These are phyloP conservation scores for Pyrrhoderma lamaoense DNA, from an alignment of 1,284 basidiomycete species.

Conservation along the genomic window DNA sequence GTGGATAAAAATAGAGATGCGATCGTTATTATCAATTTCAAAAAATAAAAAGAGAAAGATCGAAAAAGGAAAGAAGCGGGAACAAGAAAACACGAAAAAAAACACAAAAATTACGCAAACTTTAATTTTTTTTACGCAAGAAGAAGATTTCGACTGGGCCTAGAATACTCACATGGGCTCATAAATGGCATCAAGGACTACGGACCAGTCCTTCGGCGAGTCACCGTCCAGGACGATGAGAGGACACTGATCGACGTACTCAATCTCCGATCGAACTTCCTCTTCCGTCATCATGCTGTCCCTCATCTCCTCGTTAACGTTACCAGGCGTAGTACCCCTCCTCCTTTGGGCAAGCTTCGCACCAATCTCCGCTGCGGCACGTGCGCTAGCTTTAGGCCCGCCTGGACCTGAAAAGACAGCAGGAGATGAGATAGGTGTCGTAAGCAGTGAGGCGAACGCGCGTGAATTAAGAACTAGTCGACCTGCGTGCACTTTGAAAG, in stretches of 20 bases:
- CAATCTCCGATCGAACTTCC: slow-evolving; percentile 22
- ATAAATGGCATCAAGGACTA: slow-evolving; percentile 30
- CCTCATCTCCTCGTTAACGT: neutral
- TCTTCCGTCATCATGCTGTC: neutral
- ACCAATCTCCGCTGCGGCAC: slow-evolving; percentile 8
- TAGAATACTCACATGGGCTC: slow-evolving; percentile 25
- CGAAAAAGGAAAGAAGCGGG: neutral
- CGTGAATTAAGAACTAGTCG: slow-evolving; percentile 20
- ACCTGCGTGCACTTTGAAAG: slow-evolving; percentile 27
- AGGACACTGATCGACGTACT: slow-evolving; percentile 28
- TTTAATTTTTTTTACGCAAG: too few relatives aligned
- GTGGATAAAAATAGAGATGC: too few relatives aligned
- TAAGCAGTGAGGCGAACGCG: slow-evolving; percentile 7
- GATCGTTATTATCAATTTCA: too few relatives aligned
- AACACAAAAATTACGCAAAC: too few relatives aligned
- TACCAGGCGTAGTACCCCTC: neutral
- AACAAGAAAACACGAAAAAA: neutral
- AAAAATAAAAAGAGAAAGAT: neutral
- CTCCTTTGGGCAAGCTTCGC: neutral
- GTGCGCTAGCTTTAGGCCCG: slow-evolving; percentile 2
- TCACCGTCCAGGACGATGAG: slow-evolving; percentile 26
- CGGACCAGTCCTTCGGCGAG: slow-evolving; percentile 26
- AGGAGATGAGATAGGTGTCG: neutral
- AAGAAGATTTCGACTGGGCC: too few relatives aligned
- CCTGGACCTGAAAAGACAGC: too few relatives aligned